phyloP scores from a whole-genome alignment of 129 eudicot species.

The Kitagawia praeruptora region DNA sequence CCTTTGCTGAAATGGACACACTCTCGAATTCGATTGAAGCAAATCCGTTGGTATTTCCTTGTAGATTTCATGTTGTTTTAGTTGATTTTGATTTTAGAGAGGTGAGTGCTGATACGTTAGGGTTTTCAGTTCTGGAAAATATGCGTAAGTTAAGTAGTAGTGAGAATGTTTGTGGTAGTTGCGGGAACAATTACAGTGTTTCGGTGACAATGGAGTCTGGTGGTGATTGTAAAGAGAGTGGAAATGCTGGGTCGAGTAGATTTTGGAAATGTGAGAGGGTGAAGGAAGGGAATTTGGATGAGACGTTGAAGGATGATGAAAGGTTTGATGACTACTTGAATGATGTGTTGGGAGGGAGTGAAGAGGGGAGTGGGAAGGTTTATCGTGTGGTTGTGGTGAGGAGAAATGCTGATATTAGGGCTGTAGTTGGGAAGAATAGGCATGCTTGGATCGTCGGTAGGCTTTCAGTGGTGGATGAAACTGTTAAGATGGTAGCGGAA shows the following conservation, averaged over 20 bases:
- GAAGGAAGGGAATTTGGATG: slow-evolving; percentile 22
- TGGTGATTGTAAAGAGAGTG: slow-evolving; percentile 25
- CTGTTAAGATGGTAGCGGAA: slow-evolving; percentile 61
- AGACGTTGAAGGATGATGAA: slow-evolving; percentile 32
- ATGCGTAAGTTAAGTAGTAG: slow-evolving; percentile 40
- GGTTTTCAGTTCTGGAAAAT: slow-evolving; percentile 32
- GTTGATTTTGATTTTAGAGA: slow-evolving; percentile 32
- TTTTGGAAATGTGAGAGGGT: slow-evolving; percentile 52
- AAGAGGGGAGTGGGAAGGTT: slow-evolving; percentile 30
- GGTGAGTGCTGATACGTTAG: slow-evolving; percentile 32
- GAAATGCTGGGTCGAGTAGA: slow-evolving; percentile 8
- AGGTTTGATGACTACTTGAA: slow-evolving; percentile 53
- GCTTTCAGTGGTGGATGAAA: slow-evolving; percentile 31
- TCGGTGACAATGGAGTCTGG: slow-evolving; percentile 48
- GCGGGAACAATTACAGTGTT: slow-evolving; percentile 43
- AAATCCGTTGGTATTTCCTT: slow-evolving; percentile 48
- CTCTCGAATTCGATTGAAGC: slow-evolving; percentile 49
- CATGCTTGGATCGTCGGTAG: slow-evolving; percentile 84
- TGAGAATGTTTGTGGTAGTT: slow-evolving; percentile 49
- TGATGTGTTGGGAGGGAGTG: slow-evolving; percentile 21
- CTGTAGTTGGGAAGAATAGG: slow-evolving; percentile 80
- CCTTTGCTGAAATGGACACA: slow-evolving; percentile 64
- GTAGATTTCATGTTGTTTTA: slow-evolving; percentile 56
- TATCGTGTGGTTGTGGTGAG: slow-evolving; percentile 66
- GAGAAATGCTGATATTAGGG: slow-evolving; percentile 47